These are phyloP conservation scores for Mimosa pudica DNA, from an alignment of 306 rosid species.

Conservation along the genomic window DNA sequence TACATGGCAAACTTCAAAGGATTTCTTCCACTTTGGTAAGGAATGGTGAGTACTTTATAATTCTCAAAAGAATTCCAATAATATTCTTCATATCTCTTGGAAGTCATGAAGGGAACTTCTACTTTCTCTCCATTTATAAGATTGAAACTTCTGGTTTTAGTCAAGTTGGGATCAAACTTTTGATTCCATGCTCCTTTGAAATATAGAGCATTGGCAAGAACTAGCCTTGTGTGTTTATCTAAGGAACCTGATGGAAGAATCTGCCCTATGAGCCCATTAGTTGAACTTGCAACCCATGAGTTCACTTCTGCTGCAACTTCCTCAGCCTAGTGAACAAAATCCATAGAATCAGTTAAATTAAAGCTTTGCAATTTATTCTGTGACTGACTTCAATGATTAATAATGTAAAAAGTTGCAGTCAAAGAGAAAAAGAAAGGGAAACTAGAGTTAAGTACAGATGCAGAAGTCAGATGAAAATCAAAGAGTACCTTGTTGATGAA, in stretches of 20 bases:
- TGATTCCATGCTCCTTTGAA: background rate
- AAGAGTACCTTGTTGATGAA: slow-evolving; percentile 5
- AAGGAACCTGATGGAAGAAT: background rate
- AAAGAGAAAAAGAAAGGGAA: too few species aligned
- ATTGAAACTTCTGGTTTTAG: background rate
- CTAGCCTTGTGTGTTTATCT: background rate
- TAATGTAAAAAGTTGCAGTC: background rate
- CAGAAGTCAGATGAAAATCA: background rate
- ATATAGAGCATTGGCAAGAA: slow-evolving; percentile 3
- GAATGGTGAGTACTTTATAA: background rate
- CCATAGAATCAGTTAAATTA: background rate
- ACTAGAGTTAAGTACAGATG: background rate
- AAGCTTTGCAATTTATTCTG: background rate
- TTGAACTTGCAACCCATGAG: background rate
- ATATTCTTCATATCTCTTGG: background rate
- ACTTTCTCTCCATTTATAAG: background rate
- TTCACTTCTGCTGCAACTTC: background rate
- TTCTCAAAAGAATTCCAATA: background rate
- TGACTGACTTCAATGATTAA: background rate
- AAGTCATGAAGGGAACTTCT: background rate
- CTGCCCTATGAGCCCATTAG: background rate
- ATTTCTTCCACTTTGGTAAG: background rate
- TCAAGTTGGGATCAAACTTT: background rate
- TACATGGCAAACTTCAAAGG: background rate
- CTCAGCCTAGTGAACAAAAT: background rate